A percentile compares a stretch with the other conserved stretches of the same genome.
These are phyloP conservation scores for Leptosphaerulina australis DNA, from an alignment of 2,329 filamentous ascomycete species.

Conservation along the genomic window DNA sequence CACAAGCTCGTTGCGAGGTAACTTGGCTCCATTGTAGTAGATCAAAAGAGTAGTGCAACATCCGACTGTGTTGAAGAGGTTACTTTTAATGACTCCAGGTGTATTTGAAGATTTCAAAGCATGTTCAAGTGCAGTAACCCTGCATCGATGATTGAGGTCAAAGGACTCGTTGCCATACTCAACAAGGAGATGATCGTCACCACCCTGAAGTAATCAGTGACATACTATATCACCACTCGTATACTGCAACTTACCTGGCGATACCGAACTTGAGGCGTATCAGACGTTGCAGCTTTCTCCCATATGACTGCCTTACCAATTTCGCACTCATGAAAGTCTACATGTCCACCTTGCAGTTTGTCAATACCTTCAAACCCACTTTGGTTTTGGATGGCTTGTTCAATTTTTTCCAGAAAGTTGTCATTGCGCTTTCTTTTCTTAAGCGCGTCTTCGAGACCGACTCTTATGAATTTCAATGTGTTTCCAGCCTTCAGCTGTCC, in stretches of 20 bases:
- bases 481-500: conserved; percentile 67
- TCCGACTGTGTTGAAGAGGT: conserved; percentile 59
- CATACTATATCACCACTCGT: conserved; percentile 5
- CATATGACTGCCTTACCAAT: conserved; percentile 40
- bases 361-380: conserved; percentile 29
- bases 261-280: conserved; percentile 36
- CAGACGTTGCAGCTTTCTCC: conserved; percentile 30
- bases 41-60: conserved; percentile 55
- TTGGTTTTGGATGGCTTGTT: conserved; percentile 44
- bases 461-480: conserved; percentile 57
- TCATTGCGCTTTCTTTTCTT: conserved; percentile 53
- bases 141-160: conserved; percentile 63
- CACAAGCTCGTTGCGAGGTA: conserved; percentile 47
- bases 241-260: conserved; percentile 20
- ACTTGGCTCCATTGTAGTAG: conserved; percentile 49
- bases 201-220: conserved; percentile 41
- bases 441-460: conserved; percentile 61
- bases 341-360: conserved; percentile 34
- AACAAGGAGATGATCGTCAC: conserved; percentile 60
- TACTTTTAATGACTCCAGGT: conserved; percentile 46
- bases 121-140: conserved; percentile 61
- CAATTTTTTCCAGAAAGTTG: conserved; percentile 53
- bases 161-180: conserved; percentile 64
- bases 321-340: conserved; percentile 33
- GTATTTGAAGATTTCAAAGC: conserved; percentile 52